phyloP scores from a whole-genome alignment of 148 eudicot genomes.

The Heliosperma pusillum region DNA sequence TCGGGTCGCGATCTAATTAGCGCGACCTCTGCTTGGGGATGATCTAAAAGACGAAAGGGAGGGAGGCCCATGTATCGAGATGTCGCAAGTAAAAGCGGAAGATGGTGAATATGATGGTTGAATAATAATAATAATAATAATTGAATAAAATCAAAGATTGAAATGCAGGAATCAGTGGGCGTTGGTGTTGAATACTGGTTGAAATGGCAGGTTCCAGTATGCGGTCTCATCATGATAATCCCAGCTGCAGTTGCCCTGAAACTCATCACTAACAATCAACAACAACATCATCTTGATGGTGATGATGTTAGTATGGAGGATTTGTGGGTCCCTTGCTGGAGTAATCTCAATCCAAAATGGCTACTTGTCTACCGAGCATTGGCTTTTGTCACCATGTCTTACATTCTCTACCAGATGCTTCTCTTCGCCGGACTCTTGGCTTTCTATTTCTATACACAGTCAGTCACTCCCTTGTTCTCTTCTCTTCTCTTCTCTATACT shows the following conservation, averaged over 20 bases:
- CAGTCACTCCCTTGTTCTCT: conserved; percentile 8
- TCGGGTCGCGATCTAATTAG: too few relatives aligned
- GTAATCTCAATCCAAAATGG: conserved; percentile 55
- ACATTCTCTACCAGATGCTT: conserved; percentile 44
- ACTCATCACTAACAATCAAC: conserved; percentile 17
- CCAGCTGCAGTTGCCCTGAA: conserved; percentile 36
- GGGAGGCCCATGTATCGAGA: too few relatives aligned
- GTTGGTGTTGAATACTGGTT: conserved; percentile 45
- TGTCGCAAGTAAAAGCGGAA: too few relatives aligned
- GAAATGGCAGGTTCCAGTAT: conserved; percentile 66
- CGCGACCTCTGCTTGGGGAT: too few relatives aligned
- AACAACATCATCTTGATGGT: neutral
- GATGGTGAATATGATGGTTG: too few relatives aligned
- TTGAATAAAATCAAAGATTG: too few relatives aligned
- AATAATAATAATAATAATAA: too few relatives aligned
- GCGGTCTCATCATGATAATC: conserved; percentile 51
- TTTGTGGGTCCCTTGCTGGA: conserved; percentile 83
- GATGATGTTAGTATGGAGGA: conserved; percentile 8
- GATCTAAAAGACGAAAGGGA: too few relatives aligned
- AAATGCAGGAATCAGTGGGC: conserved; percentile 17
- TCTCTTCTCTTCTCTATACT: neutral
- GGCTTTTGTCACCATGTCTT: conserved; percentile 54
- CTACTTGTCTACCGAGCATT: conserved; percentile 58
- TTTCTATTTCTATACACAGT: conserved; percentile 92
- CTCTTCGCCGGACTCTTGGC: conserved; percentile 42